These are phyloP conservation scores for Usnea hakonensis DNA, from an alignment of 495 filamentous ascomycete genomes.

Conservation along the genomic window DNA sequence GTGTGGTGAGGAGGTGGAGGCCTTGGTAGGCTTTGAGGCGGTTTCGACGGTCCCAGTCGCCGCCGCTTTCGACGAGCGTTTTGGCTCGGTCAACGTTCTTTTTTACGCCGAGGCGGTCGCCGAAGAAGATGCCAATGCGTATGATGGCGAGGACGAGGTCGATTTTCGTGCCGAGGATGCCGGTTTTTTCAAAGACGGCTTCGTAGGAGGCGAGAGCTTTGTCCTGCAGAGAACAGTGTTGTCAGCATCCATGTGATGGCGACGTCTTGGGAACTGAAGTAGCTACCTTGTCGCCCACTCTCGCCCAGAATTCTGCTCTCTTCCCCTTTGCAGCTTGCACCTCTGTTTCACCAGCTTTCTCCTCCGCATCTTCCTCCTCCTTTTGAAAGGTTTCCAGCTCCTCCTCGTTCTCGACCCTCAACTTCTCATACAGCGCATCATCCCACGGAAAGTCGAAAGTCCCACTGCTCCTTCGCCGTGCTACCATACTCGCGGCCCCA, in stretches of 20 bases:
- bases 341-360: constrained; percentile 94
- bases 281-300: constrained; percentile 86
- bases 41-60: constrained; percentile 97
- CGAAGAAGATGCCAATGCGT: constrained; percentile 90
- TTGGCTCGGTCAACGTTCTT: constrained; percentile 88
- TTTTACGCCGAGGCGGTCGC: constrained; percentile 81
- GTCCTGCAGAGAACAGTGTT: constrained; percentile 48
- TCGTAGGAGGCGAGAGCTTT: constrained; percentile 88
- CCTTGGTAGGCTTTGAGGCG: constrained; percentile 98
- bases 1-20: constrained; percentile 81
- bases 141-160: constrained; percentile 94
- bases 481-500: constrained; percentile 57
- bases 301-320: constrained; percentile 88
- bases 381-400: constrained; percentile 89
- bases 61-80: constrained; percentile 82
- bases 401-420: constrained; percentile 80
- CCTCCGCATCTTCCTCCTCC: constrained; percentile 87
- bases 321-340: constrained; percentile 87
- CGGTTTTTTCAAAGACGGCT: constrained; percentile 85
- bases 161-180: constrained; percentile 90
- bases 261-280: neutral
- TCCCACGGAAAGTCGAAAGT: constrained; percentile 79
- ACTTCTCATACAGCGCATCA: constrained; percentile 73
- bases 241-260: neutral
- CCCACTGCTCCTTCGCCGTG: constrained; percentile 52